phyloP scores from a whole-genome alignment of 257 asterid species.

The Lycium barbarum region DNA sequence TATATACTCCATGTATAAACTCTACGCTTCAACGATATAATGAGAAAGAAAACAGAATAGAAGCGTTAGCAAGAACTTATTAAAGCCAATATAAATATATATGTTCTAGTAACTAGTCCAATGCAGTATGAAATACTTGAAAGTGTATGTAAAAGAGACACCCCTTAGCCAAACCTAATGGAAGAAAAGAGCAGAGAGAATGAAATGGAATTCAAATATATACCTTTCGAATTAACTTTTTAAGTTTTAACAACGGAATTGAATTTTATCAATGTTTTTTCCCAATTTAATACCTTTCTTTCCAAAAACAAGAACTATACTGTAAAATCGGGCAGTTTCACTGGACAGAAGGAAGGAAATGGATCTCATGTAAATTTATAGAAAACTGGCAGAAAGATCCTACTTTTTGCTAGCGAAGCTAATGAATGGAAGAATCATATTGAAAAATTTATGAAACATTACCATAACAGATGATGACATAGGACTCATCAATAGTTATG shows the following conservation, averaged over 20 bases:
- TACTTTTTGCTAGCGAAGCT: not conserved
- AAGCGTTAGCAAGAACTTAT: not conserved
- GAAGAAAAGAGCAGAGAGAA: not conserved
- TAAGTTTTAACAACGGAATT: no score
- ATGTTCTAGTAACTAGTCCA: not conserved
- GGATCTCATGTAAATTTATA: not conserved
- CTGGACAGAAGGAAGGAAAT: not conserved
- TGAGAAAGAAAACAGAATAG: not conserved
- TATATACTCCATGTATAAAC: not conserved
- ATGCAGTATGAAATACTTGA: not conserved
- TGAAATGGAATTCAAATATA: no score
- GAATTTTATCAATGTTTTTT: not conserved
- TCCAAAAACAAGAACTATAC: not conserved
- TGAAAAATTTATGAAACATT: not conserved
- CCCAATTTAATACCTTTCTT: not conserved
- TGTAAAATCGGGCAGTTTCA: not conserved
- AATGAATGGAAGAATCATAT: not conserved
- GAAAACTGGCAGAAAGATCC: not conserved
- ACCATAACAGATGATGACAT: not conserved
- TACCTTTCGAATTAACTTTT: no score
- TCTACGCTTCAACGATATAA: conserved; percentile 13
- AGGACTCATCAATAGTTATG: not conserved
- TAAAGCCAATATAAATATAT: not conserved
- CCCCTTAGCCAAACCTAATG: not conserved
- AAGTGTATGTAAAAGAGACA: not conserved